Conservation (phyloP, 2,329 filamentous ascomycete species). For the Monosporascus sp. region DNA sequence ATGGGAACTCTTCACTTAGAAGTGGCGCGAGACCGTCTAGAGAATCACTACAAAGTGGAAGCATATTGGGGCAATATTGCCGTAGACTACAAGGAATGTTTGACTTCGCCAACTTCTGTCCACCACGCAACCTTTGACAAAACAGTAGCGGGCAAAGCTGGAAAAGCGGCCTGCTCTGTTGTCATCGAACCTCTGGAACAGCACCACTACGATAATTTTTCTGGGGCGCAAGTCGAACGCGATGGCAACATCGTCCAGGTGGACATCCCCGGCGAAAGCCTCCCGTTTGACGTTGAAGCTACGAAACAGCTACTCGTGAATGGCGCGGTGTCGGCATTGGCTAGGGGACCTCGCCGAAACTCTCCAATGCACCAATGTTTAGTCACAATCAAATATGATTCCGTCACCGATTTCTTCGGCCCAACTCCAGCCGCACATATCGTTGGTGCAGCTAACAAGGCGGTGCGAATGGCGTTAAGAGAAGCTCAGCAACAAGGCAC, state of each 20-base stretch:
- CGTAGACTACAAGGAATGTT: conserved; percentile 88
- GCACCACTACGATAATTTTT: conserved; percentile 30
- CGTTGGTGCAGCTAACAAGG: conserved; percentile 55
- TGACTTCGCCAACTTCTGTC: conserved; percentile 52
- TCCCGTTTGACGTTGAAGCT: conserved; percentile 45
- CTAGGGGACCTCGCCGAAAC: conserved; percentile 74
- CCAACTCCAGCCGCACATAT: conserved; percentile 62
- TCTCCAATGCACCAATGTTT: conserved; percentile 75
- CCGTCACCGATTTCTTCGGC: conserved; percentile 58
- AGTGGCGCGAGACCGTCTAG: conserved; percentile 80
- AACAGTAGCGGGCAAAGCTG: conserved; percentile 71
- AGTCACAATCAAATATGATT: conserved; percentile 66
- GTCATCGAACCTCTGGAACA: conserved; percentile 56
- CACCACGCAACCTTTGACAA: conserved; percentile 68
- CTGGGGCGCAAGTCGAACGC: conserved; percentile 42
- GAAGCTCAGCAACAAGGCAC: conserved; percentile 49
- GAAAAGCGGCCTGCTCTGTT: conserved; percentile 71
- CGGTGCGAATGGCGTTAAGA: conserved; percentile 65
- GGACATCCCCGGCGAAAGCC: conserved; percentile 38
- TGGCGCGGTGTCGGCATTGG: conserved; percentile 76
- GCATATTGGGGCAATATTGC: conserved; percentile 85
- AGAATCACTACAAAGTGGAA: conserved; percentile 84
- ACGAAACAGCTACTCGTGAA: conserved; percentile 62
- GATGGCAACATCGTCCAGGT: conserved; percentile 68
- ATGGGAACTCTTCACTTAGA: conserved; percentile 97